A percentile compares a stretch with the other conserved stretches of the same genome.
Evolutionary conservation across 352 stramenopile species (phyloP).

Genomic region (Phytophthora rubi): DNA sequence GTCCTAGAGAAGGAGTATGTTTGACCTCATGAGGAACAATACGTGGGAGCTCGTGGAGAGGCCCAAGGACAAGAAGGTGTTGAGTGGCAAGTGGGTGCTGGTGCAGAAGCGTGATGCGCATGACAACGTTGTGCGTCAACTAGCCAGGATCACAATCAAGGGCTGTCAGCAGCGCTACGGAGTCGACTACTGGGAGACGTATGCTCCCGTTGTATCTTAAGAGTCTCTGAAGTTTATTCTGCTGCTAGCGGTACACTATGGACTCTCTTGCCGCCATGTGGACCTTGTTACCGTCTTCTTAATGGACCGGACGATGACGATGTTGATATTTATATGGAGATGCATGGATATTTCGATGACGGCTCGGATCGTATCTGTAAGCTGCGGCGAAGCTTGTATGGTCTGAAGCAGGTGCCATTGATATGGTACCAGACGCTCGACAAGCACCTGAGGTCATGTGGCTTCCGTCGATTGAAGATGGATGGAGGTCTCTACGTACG

Average conservation of each 20-base stretch:
- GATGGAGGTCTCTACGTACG: conserved; percentile 4
- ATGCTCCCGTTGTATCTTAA: background rate
- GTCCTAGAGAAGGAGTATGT: conserved; percentile 10
- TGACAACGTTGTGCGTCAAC: background rate
- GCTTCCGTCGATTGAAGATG: conserved; percentile 7
- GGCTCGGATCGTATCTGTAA: background rate
- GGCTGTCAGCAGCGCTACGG: too few species aligned
- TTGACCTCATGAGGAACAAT: conserved; percentile 9
- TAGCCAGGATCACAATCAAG: too few species aligned
- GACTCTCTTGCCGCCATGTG: background rate
- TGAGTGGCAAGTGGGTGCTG: conserved; percentile 10
- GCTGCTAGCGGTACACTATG: conserved; percentile 4
- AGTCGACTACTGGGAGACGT: too few species aligned
- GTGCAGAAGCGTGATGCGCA: conserved; percentile 1
- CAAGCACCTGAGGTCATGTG: conserved; percentile 4
- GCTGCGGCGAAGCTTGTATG: too few species aligned
- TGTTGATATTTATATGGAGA: conserved; percentile 17
- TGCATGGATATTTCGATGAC: conserved; percentile 13
- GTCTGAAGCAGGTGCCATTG: too few species aligned
- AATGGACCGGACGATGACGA: conserved; percentile 9
- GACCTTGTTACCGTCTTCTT: background rate
- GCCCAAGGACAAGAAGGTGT: background rate
- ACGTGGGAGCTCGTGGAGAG: conserved; percentile 10
- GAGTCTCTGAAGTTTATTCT: background rate
- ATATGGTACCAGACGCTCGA: conserved; percentile 17